A percentile compares a stretch with the other conserved stretches of the same genome.
phyloP scores from a whole-genome alignment of 768 basidiomycete species.

The Fistulinella prunicolor region DNA sequence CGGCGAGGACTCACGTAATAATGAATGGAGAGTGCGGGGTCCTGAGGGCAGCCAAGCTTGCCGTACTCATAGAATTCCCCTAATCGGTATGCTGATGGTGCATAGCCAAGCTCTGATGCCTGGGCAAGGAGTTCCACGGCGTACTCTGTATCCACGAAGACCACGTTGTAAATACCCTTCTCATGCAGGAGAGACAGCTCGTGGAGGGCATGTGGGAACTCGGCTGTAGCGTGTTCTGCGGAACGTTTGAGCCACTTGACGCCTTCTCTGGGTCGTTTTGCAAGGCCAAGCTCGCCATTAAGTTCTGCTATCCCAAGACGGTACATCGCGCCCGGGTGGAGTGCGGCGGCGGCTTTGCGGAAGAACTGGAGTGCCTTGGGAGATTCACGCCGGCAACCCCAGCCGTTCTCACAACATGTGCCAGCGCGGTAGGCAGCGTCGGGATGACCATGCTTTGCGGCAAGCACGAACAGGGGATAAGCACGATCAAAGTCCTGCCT shows the following conservation, averaged over 20 bases:
- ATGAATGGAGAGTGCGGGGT: constrained; percentile 95
- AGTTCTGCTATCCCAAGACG: constrained; percentile 94
- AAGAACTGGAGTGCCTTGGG: constrained; percentile 92
- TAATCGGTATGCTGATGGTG: constrained; percentile 90
- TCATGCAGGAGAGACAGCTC: constrained; percentile 93
- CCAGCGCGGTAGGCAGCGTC: constrained; percentile 95
- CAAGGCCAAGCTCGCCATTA: constrained; percentile 88
- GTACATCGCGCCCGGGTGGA: constrained; percentile 95
- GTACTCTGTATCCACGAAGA: constrained; percentile 96
- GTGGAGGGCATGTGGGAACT: constrained; percentile 95
- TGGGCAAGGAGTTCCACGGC: constrained; percentile 92
- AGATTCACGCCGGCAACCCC: constrained; percentile 93
- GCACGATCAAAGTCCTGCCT: constrained; percentile 97
- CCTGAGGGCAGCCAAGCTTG: constrained; percentile 96
- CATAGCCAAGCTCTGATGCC: constrained; percentile 93
- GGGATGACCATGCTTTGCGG: constrained; percentile 95
- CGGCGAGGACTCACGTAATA: constrained; percentile 85
- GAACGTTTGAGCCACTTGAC: constrained; percentile 99
- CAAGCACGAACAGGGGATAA: constrained; percentile 92
- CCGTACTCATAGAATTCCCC: constrained; percentile 99
- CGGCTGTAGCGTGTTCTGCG: constrained; percentile 89
- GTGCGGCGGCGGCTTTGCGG: constrained; percentile 86
- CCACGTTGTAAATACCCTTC: constrained; percentile 95
- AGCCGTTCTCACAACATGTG: constrained; percentile 98
- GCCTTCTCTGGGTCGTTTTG: constrained; percentile 89